These are phyloP conservation scores for Climacium dendroides DNA, from an alignment of 225 moss, liverwort and hornwort genomes.

Conservation along the genomic window DNA sequence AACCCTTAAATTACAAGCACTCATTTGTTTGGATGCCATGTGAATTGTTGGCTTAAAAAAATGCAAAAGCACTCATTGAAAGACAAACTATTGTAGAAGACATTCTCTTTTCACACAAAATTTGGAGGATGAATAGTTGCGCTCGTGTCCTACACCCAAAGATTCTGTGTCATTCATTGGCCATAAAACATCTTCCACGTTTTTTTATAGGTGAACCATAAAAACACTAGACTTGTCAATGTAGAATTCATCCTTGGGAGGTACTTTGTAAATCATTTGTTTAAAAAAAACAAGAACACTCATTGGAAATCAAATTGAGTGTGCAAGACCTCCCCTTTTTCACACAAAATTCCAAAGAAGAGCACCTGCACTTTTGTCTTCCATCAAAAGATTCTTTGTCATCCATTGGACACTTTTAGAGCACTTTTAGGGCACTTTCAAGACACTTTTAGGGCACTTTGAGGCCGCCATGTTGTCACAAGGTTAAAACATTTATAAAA, in stretches of 20 bases:
- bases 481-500: background rate
- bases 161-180: no score
- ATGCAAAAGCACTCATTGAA: no score
- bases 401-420: background rate
- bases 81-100: no score
- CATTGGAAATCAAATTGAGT: background rate
- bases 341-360: background rate
- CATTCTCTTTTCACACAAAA: no score
- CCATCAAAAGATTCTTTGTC: background rate
- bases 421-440: no score
- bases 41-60: no score
- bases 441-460: background rate
- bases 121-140: no score
- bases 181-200: no score
- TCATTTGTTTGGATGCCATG: no score
- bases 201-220: no score
- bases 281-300: background rate
- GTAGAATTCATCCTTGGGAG: accelerated
- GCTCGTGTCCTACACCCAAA: no score
- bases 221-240: accelerated
- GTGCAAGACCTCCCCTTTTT: background rate
- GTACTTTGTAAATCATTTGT: background rate
- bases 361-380: background rate
- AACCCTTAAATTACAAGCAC: no score
- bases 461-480: accelerated